Evolutionary conservation across 1,139 yeast species (phyloP).

Genomic region (Entelexis sorbosivorans): DNA sequence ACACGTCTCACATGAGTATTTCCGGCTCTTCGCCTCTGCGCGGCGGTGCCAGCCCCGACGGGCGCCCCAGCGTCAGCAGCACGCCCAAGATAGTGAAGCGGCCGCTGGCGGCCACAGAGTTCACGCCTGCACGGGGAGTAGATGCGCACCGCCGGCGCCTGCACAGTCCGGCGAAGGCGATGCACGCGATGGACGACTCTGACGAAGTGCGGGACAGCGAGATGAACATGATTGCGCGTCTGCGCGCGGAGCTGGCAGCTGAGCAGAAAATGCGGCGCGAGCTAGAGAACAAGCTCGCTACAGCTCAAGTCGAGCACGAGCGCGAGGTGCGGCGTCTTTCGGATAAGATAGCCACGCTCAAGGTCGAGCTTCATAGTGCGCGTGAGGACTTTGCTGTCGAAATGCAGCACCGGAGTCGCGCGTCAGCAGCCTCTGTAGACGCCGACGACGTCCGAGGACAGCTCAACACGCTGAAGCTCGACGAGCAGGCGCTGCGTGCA

Average conservation of each 20-base stretch:
- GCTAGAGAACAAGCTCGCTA: constrained; percentile 14
- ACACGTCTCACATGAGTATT: constrained; percentile 5
- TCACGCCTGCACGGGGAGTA: constrained; percentile 21
- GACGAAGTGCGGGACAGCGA: not conserved
- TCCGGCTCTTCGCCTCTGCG: constrained; percentile 6
- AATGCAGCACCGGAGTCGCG: constrained; percentile 1
- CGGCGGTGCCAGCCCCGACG: not conserved
- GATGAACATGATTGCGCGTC: constrained; percentile 8
- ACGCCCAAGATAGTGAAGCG: constrained; percentile 23
- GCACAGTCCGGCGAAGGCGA: constrained; percentile 16
- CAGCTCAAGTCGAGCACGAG: constrained; percentile 13
- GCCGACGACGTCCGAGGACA: constrained; percentile 9
- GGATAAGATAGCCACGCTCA: constrained; percentile 8
- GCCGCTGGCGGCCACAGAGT: constrained; percentile 17
- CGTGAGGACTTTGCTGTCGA: constrained; percentile 11
- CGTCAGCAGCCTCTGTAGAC: not conserved
- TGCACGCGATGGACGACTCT: not conserved
- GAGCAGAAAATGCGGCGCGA: constrained; percentile 12
- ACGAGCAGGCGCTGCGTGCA: constrained; percentile 1
- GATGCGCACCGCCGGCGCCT: constrained; percentile 19
- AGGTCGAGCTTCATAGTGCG: constrained; percentile 8
- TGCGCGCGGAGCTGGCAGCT: constrained; percentile 9
- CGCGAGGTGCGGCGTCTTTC: constrained; percentile 9
- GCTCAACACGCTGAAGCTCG: constrained; percentile 13
- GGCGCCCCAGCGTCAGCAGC: constrained; percentile 18